Base-by-base conservation (phyloP, 257 asterid genomes). In the Nemophila menziesii region DNA sequence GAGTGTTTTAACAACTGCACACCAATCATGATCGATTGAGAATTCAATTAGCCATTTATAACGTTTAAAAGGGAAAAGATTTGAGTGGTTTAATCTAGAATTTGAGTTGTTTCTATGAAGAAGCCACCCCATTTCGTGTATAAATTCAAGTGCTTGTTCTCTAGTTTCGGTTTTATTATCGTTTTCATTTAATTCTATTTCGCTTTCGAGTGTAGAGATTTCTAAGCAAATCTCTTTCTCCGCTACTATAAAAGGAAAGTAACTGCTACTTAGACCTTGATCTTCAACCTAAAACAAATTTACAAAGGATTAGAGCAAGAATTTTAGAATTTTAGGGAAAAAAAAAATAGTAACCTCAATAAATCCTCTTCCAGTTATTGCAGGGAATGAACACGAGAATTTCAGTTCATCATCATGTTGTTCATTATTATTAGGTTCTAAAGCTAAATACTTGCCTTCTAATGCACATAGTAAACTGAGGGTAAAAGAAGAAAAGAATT, bases 111-210 rank as follows among this genome's bases (percentile, higher is more conserved):
- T 66, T 57, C 76, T 77, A 36, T 69, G 87, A 58, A 77, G 77
- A 56, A 80, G 79, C 93, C 87, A 77, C 43, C 93, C 93, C 74
- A 80, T 60, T 71, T 80, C 93, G 52, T 77, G 81, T 44, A 80
- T 60, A 51, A 80, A 80, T 41, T 80, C 77, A 71, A 77, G 51
- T 39, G 81, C 79, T 57, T 55, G 68, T 56, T 60, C 57, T 50
- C 66, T 60, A 41, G 57, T 60, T 53, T 51, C 69, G 34, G 43
- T 17, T 41, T 65, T 61, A 48, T 61, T 67, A 44, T 62, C 74
- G 39, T 36, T 39, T 48, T 58, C 68, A 20, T 55, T 51, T 52
- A 54, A 33, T 44, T 79, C 92, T 15, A 80, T 69, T 41, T 76
- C 84, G 61, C 65, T 71, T 62, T 80, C 93, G 39, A 80, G 79